Evolutionary conservation across 129 eudicot species (phyloP), one percentile per base, ranked within the genome.

Genomic region (Mikania micrantha): DNA sequence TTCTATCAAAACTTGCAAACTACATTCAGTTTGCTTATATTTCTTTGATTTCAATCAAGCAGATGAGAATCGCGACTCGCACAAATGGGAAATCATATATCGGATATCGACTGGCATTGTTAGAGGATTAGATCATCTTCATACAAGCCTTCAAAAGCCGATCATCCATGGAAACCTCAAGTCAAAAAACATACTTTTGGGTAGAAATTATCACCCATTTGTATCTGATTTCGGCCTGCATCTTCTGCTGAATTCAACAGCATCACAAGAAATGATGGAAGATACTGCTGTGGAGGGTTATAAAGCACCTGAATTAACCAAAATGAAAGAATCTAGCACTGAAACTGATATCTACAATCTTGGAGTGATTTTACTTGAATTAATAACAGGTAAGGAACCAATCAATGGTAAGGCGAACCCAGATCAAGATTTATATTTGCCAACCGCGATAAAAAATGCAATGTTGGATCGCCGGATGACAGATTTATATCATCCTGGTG

Each of bases 141-240:
- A 94, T 61, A 78, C 82, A 4, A 81, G 78, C 4, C 77, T 83
- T 40, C 88, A 78, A 34, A 87, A 75, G 60, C 97, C 95, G 12
- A 63, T 94, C 60, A 74, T 94, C 61, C 99, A 94, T 67, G 99
- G 99, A 49, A 94, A 94, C 76, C 88, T 94, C 75, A 94, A 89
- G 80, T 85, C 97, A 7, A 85, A 87, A 59, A 94, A 94, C 54
- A 67, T 94, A 69, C 59, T 81, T 10, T 69, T 94, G 79, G 97
- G 85, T 40, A 67, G 66, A 10, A 60, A 85, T 65, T 65, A 71
- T 66, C 86, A 87, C 3, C 88, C 99, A 0, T 74, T 38, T 60
- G 42, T 94, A 9, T 89, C 97, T 1, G 99, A 94, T 83, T 87
- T 81, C 69, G 95, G 99, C 48, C 64, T 94, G 5, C 87, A 87